Evolutionary conservation across 164 flowering plant genomes (phyloP), one percentile per base, ranked within the genome.

Genomic region (Pachysandra terminalis): DNA sequence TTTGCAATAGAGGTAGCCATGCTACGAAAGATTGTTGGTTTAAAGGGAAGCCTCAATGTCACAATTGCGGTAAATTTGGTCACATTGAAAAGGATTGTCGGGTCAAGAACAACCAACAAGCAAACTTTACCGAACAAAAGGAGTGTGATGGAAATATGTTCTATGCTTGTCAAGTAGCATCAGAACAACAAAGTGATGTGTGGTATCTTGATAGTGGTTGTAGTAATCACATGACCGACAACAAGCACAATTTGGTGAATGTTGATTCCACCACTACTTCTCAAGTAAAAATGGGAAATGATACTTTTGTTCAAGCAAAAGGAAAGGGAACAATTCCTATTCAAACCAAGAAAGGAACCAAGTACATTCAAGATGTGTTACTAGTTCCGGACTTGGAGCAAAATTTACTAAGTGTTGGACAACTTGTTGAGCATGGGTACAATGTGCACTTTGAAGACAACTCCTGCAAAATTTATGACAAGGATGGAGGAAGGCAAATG

Each of bases 321-420:
- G 58, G 58, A 16, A 55, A 55, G 12, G 58, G 58, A 19, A 55
- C 23, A 19, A 55, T 22, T 55, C 1, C 12, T 19, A 3, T 19
- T 55, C 8, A 16, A n/a, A 16, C 9, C 5, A 55, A 19, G 22
- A 8, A 55, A n/a, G 17, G 56, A 23, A 48, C 37, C 3, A 64
- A 23, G 9, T 64, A n/a, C 52, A 64, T 51, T 9, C 21, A 21
- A 24, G 57, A 64, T 64, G 67, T 64, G 4, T 51, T 64, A 25
- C 19, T 24, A 8, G 57, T 64, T 51, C 67, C 67, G 4, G 22
- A 51, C 15, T 49, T 64, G 9, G 21, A 15, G 1, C 21, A 40
- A 51, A 53, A 49, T 49, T 52, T 64, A 12, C 27, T 41, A 40
- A 62, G 66, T 48, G 32, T 63, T 41, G 66, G 66, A 0, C 55